Conservation (phyloP, 805 yeast genomes). For the Kazachstania africana region DNA sequence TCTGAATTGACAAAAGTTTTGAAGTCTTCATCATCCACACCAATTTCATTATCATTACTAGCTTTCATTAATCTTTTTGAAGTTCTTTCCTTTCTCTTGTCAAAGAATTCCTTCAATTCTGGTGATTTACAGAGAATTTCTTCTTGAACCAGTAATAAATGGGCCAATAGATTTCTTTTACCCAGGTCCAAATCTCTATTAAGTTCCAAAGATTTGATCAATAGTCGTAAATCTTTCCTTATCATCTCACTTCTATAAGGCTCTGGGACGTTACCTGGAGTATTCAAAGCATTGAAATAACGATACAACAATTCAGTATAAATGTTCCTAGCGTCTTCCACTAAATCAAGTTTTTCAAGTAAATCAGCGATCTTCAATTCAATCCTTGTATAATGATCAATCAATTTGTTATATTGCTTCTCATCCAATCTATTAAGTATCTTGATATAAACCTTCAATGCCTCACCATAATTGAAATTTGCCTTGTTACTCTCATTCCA, state of each 20-base stretch:
- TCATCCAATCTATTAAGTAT: constrained; percentile 38
- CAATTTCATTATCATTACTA: constrained; percentile 6
- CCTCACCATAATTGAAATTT: constrained; percentile 42
- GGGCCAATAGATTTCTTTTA: constrained; percentile 49
- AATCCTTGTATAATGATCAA: constrained; percentile 82
- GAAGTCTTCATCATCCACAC: constrained; percentile 10
- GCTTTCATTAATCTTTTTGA: constrained; percentile 9
- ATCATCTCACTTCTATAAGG: constrained; percentile 43
- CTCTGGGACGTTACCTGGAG: constrained; percentile 26
- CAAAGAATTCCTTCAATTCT: constrained; percentile 26
- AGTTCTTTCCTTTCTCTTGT: constrained; percentile 19
- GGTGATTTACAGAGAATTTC: constrained; percentile 40
- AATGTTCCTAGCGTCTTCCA: constrained; percentile 51
- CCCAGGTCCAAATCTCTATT: constrained; percentile 38
- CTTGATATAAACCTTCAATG: constrained; percentile 60
- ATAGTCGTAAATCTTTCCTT: constrained; percentile 58
- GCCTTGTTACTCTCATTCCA: constrained; percentile 74
- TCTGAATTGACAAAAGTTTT: constrained; percentile 20
- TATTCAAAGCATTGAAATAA: constrained; percentile 42
- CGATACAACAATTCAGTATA: constrained; percentile 56
- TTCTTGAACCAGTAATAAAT: constrained; percentile 52
- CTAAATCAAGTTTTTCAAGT: constrained; percentile 58
- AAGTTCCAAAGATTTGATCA: constrained; percentile 54
- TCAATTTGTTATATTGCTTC: constrained; percentile 38
- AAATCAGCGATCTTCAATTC: constrained; percentile 80